phyloP scores from a whole-genome alignment of 306 rosid species.

The Chamaecrista fasciculata region DNA sequence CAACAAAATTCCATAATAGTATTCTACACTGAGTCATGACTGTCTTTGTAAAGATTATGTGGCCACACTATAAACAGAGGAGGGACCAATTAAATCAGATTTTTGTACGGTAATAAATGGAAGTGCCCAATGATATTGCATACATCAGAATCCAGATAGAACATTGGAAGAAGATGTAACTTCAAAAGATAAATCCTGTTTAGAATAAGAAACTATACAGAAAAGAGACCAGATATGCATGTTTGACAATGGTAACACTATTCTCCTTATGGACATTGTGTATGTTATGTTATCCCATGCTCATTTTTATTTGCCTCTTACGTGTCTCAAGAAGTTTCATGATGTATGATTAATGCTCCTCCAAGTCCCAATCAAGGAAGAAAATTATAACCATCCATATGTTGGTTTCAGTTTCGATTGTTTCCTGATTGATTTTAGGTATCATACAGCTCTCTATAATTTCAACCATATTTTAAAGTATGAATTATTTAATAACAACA shows the following conservation, averaged over 20 bases:
- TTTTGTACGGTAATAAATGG: neutral
- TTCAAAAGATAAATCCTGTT: neutral
- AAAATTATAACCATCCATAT: neutral
- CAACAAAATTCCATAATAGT: conserved; percentile 10
- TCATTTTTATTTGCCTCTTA: neutral
- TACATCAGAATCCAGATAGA: conserved; percentile 18
- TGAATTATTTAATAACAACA: neutral
- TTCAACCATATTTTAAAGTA: neutral
- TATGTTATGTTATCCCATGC: no score
- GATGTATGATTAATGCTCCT: neutral
- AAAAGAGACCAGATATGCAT: neutral
- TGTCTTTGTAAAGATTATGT: neutral
- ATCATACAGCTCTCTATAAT: neutral
- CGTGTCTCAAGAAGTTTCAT: neutral
- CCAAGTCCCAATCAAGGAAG: neutral
- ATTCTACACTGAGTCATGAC: conserved; percentile 6
- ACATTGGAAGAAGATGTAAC: conserved; percentile 8
- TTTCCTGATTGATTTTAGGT: neutral
- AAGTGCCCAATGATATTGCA: neutral
- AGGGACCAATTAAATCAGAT: neutral
- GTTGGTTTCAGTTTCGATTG: neutral
- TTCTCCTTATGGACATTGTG: no score
- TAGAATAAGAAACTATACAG: neutral
- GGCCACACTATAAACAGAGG: neutral
- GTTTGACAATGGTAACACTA: neutral